Evolutionary conservation across 164 flowering plant species (phyloP).

Genomic region (Buxus sempervirens): DNA sequence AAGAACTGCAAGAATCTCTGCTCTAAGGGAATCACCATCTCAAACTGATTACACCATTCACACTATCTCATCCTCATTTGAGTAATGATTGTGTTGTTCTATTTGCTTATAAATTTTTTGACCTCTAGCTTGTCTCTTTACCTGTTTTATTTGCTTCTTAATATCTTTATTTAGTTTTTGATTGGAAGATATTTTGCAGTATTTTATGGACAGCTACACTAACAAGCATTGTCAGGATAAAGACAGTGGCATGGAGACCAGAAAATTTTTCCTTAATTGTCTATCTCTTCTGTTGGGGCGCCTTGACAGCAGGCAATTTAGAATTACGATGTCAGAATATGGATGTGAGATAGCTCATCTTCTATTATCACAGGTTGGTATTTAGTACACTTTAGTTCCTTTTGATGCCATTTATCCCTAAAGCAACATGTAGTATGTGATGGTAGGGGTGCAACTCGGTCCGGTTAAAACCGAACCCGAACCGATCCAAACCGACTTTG

Average conservation of each 20-base stretch:
- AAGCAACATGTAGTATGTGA: not conserved
- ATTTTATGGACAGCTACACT: slow-evolving; percentile 37
- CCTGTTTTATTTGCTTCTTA: not conserved
- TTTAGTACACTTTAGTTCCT: not conserved
- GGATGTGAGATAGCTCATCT: slow-evolving; percentile 43
- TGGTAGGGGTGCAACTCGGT: too few species aligned
- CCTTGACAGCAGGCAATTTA: slow-evolving; percentile 48
- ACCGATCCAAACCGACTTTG: too few species aligned
- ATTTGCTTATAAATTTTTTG: not conserved
- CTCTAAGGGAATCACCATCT: too few species aligned
- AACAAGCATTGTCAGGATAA: slow-evolving; percentile 27
- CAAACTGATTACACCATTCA: too few species aligned
- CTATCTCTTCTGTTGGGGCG: slow-evolving; percentile 74
- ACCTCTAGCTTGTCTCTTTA: not conserved
- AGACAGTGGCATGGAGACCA: slow-evolving; percentile 52
- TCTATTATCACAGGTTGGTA: slow-evolving; percentile 60
- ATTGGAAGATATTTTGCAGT: slow-evolving; percentile 37
- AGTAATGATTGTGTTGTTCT: not conserved
- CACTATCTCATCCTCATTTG: too few species aligned
- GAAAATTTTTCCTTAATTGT: slow-evolving; percentile 74
- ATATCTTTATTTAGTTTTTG: slow-evolving; percentile 10
- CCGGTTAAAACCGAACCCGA: too few species aligned
- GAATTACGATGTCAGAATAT: slow-evolving; percentile 40
- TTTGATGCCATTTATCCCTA: not conserved
- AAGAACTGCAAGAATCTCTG: too few species aligned